Conservation (phyloP, 805 yeast species). For the Lipomyces sp. region DNA sequence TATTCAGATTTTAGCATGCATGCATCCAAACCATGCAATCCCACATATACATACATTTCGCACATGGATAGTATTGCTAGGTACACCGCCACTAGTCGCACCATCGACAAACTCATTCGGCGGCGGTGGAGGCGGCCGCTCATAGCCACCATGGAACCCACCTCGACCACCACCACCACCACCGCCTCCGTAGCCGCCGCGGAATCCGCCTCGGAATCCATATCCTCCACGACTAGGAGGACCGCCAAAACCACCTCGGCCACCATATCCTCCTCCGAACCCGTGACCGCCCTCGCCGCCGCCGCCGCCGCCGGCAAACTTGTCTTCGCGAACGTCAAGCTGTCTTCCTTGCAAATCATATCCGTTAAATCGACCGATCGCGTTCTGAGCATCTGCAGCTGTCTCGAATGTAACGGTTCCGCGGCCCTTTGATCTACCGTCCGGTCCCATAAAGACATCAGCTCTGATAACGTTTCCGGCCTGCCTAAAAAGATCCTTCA, state of each 20-base stretch:
- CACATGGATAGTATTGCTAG: slow-evolving; percentile 66
- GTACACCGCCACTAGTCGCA: slow-evolving; percentile 65
- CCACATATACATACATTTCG: slow-evolving; percentile 51
- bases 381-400: slow-evolving; percentile 69
- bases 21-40: not conserved
- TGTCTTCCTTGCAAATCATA: slow-evolving; percentile 74
- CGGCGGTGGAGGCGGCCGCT: slow-evolving; percentile 21
- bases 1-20: slow-evolving; percentile 4
- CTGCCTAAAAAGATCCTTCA: slow-evolving; percentile 80
- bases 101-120: slow-evolving; percentile 63
- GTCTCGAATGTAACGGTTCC: slow-evolving; percentile 78
- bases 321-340: slow-evolving; percentile 80
- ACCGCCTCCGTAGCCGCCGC: slow-evolving; percentile 11
- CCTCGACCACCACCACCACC: slow-evolving; percentile 3
- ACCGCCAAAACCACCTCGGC: slow-evolving; percentile 11
- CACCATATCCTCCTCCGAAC: slow-evolving; percentile 24
- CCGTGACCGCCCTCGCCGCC: slow-evolving; percentile 34
- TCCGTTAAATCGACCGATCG: slow-evolving; percentile 72
- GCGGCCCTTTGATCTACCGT: slow-evolving; percentile 82
- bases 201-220: slow-evolving; percentile 14
- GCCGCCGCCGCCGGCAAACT: slow-evolving; percentile 34
- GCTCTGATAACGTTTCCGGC: slow-evolving; percentile 83
- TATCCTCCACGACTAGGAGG: slow-evolving; percentile 8
- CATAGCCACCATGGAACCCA: slow-evolving; percentile 10
- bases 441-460: slow-evolving; percentile 67